These are phyloP conservation scores for Yamadazyma spencermartinsiae DNA, from an alignment of 1,139 yeast species.

Conservation along the genomic window DNA sequence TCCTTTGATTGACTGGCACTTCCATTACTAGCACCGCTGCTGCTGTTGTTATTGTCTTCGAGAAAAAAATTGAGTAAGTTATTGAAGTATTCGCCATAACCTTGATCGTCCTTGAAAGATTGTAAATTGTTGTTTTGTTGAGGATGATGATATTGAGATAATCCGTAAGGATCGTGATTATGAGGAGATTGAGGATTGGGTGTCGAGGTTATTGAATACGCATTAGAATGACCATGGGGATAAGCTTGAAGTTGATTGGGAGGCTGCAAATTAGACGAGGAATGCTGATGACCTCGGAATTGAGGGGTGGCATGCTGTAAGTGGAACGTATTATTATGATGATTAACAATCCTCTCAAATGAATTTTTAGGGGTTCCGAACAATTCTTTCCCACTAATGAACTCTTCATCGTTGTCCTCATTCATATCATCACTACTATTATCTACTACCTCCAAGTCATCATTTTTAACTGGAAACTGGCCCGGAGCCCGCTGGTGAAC, in stretches of 20 bases:
- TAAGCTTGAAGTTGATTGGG: constrained; percentile 8
- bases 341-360: constrained; percentile 32
- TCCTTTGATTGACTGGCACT: neutral
- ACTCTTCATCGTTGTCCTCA: constrained; percentile 28
- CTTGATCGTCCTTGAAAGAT: constrained; percentile 21
- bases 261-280: neutral
- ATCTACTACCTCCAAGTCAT: constrained; percentile 41
- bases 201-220: constrained; percentile 1
- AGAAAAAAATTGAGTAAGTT: constrained; percentile 38
- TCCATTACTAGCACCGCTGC: constrained; percentile 1
- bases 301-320: constrained; percentile 1
- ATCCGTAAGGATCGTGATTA: constrained; percentile 23
- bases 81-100: constrained; percentile 38
- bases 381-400: constrained; percentile 42
- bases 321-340: constrained; percentile 11
- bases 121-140: constrained; percentile 18
- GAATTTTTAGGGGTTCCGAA: constrained; percentile 47
- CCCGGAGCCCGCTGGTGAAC: constrained; percentile 2
- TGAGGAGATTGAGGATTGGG: constrained; percentile 1
- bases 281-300: neutral
- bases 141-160: constrained; percentile 27
- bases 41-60: constrained; percentile 26
- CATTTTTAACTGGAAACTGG: constrained; percentile 26
- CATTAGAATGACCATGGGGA: neutral
- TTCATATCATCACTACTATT: constrained; percentile 21